Evolutionary conservation across 108 stramenopile species (phyloP).

Genomic region (Pseudonitzschia delicatissima): DNA sequence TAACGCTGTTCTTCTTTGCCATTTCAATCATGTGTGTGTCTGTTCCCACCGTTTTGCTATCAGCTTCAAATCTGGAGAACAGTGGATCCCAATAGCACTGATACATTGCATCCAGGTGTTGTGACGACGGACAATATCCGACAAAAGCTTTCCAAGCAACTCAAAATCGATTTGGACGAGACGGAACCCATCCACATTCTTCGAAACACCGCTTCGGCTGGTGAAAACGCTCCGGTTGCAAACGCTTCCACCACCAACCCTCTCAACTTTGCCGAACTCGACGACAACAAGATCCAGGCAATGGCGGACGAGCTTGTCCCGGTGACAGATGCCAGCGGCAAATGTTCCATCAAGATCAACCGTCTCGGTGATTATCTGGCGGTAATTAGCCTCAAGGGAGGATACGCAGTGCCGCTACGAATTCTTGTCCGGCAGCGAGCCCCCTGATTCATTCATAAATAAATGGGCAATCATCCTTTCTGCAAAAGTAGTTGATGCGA

Average conservation of each 20-base stretch:
- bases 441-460: neutral
- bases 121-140: slow-evolving; percentile 59
- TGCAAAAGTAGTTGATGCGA: too few species aligned
- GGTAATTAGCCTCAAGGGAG: slow-evolving; percentile 65
- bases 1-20: too few species aligned
- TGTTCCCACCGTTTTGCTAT: neutral
- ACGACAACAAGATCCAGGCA: slow-evolving; percentile 27
- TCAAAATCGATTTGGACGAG: slow-evolving; percentile 80
- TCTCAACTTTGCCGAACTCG: slow-evolving; percentile 43
- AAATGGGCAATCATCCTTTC: too few species aligned
- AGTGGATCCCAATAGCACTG: slow-evolving; percentile 63
- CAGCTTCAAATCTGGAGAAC: slow-evolving; percentile 68
- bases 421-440: slow-evolving; percentile 39
- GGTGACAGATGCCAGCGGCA: slow-evolving; percentile 10
- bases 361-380: slow-evolving; percentile 75
- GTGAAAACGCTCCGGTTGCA: neutral
- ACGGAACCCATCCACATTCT: slow-evolving; percentile 66
- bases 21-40: too few species aligned
- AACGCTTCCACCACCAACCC: slow-evolving; percentile 9
- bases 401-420: slow-evolving; percentile 61
- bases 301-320: slow-evolving; percentile 45
- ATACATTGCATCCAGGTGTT: slow-evolving; percentile 61
- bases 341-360: slow-evolving; percentile 47
- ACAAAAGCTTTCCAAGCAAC: slow-evolving; percentile 77
- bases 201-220: neutral